These are phyloP conservation scores for Fusarium miscanthi DNA, from an alignment of 2,329 filamentous ascomycete genomes.

Conservation along the genomic window DNA sequence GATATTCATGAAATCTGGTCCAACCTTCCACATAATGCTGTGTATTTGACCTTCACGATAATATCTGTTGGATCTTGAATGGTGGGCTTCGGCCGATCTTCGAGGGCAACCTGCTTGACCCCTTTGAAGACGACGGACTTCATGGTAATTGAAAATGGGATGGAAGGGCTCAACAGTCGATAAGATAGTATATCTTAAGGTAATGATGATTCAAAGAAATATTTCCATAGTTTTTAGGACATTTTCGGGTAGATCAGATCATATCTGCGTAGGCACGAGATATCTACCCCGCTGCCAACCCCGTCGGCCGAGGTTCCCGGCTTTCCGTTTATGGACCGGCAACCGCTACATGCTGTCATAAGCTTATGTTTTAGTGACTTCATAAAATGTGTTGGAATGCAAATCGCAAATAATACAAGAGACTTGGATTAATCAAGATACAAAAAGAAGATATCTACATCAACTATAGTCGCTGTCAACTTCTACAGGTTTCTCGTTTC, in stretches of 20 bases:
- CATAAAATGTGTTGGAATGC: too few species aligned
- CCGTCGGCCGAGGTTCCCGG: neutral
- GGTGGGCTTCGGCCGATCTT: conserved; percentile 12
- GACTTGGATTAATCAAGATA: too few species aligned
- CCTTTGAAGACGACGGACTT: conserved; percentile 32
- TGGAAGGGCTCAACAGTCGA: fast-evolving
- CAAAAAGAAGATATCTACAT: too few species aligned
- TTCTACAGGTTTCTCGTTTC: neutral
- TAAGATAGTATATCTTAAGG: fast-evolving
- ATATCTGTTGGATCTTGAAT: conserved; percentile 9
- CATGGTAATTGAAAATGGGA: neutral
- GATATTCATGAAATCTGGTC: fast-evolving
- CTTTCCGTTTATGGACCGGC: neutral
- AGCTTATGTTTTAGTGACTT: too few species aligned
- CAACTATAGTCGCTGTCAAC: too few species aligned
- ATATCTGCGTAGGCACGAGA: neutral
- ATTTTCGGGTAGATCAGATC: neutral
- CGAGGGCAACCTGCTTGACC: neutral
- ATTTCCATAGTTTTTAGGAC: fast-evolving
- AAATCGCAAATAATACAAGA: neutral
- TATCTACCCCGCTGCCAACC: neutral
- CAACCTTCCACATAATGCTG: conserved; percentile 27
- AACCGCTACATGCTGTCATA: neutral
- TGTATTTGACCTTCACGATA: conserved; percentile 24
- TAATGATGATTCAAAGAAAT: fast-evolving